Evolutionary conservation across 345 rosid genomes (phyloP), one percentile per base, ranked within the genome.

Genomic region (Pistacia integerrima): DNA sequence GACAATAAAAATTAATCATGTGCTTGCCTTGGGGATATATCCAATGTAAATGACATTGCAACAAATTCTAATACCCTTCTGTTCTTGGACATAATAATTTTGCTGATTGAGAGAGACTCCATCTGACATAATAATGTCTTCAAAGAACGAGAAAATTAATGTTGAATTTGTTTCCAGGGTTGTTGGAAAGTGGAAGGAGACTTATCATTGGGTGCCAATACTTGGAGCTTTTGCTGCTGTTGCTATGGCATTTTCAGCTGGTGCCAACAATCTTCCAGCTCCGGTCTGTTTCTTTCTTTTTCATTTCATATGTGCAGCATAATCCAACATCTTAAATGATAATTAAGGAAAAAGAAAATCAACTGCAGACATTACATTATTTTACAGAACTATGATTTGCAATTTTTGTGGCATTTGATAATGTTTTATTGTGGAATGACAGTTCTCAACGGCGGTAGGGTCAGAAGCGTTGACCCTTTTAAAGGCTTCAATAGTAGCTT

Each of bases 401-500:
- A 48, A 8, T 49, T 12, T 73, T 5, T 63, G 30, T 38, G 14
- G 36, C 35, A 2, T 71, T 64, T 71, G 55, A 22, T 11, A 16
- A 51, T 17, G 62, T 1, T 14, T 51, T 55, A 1, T 61, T 5
- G 54, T 76, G 64, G 60, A 63, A 55, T 64, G 70, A 66, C 83
- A 82, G 83, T 77, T 84, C 57, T 82, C 83, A 60, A 75, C 80
- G 51, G 44, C 77, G 13, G 70, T 84, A 54, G 85, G 85, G 13
- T 74, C 82, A 57, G 85, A 61, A 63, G 66, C 81, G n/a, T 57
- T 65, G 73, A 68, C 73, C 49, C 62, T 78, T 66, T 44, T 80
- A 22, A 80, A 78, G 81, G 85, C 84, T 17, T 78, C 80, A 6
- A 61, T 73, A 35, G 68, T 70, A 64, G 85, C 84, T 72, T 78